These are phyloP conservation scores for Fragosphaeria purpurea DNA, from an alignment of 2,329 filamentous ascomycete genomes.

Conservation along the genomic window DNA sequence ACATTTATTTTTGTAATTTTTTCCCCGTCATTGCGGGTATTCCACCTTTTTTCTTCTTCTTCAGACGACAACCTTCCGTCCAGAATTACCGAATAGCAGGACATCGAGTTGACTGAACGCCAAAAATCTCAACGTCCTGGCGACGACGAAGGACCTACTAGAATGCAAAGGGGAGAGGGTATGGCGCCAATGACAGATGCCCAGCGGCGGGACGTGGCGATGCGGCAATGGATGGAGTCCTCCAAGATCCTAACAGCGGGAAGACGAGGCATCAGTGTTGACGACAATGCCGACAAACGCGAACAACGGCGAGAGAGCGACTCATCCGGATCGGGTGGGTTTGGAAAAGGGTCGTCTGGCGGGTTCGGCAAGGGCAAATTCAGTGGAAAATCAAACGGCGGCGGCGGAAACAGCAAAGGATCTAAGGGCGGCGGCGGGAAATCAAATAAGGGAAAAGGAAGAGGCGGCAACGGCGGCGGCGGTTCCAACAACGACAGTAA, in stretches of 20 bases:
- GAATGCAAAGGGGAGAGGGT: slow-evolving; percentile 17
- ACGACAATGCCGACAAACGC: slow-evolving; percentile 5
- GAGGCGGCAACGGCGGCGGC: not conserved
- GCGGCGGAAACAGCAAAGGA: too few relatives aligned
- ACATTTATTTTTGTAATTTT: not conserved
- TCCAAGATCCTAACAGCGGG: not conserved
- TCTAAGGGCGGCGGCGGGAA: not conserved
- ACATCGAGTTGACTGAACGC: too few relatives aligned
- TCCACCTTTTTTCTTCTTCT: too few relatives aligned
- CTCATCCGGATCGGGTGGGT: not conserved
- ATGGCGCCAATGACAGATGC: slow-evolving; percentile 19
- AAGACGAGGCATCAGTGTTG: not conserved
- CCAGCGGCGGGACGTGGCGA: slow-evolving; percentile 4
- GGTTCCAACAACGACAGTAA: too few relatives aligned
- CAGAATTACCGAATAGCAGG: too few relatives aligned
- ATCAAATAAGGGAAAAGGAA: slow-evolving; percentile 2
- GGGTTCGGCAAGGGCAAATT: not conserved
- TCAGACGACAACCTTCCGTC: too few relatives aligned
- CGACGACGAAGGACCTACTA: slow-evolving; percentile 7
- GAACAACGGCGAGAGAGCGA: not conserved
- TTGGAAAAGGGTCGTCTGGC: not conserved
- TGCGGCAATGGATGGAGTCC: slow-evolving; percentile 9
- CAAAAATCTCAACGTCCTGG: slow-evolving; percentile 8
- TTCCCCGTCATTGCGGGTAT: too few relatives aligned
- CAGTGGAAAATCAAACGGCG: not conserved